These are phyloP conservation scores for Chaetomium strumarium DNA, from an alignment of 2,329 filamentous ascomycete species.

Conservation along the genomic window DNA sequence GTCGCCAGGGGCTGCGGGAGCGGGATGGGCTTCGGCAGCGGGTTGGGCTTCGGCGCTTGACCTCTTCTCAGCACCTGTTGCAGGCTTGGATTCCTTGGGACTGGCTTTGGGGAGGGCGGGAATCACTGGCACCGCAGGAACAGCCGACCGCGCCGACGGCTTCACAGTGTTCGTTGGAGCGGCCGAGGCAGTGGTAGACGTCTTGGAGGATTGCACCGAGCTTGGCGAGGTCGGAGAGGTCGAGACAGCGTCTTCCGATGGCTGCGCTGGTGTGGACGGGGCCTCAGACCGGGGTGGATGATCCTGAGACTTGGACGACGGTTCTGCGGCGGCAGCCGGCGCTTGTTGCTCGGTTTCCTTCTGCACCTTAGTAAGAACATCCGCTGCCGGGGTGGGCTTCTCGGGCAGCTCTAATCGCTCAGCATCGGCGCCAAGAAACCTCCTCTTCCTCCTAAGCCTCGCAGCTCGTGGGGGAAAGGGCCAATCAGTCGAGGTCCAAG, in stretches of 20 bases:
- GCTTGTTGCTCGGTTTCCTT: constrained; percentile 8
- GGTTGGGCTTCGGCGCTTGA: constrained; percentile 22
- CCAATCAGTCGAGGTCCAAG: constrained; percentile 48
- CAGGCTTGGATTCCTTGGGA: constrained; percentile 28
- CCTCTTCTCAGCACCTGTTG: constrained; percentile 20
- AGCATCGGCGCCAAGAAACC: constrained; percentile 32
- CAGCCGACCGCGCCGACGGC: constrained; percentile 31
- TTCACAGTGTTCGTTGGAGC: constrained; percentile 29
- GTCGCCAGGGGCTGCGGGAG: constrained; percentile 13
- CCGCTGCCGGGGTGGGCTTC: constrained; percentile 21
- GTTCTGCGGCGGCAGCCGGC: constrained; percentile 17
- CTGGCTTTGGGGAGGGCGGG: constrained; percentile 41
- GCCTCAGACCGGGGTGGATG: constrained; percentile 27
- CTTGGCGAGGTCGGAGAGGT: constrained; percentile 34
- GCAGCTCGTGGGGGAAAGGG: constrained; percentile 42
- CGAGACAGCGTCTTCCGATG: constrained; percentile 30
- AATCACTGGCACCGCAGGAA: constrained; percentile 43
- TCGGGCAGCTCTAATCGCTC: constrained; percentile 38
- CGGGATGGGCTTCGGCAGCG: constrained; percentile 23
- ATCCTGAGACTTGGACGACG: constrained; percentile 12
- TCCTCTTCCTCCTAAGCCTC: constrained; percentile 39
- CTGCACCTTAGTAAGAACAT: constrained; percentile 25
- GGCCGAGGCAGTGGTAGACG: constrained; percentile 22
- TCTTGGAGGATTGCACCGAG: constrained; percentile 26
- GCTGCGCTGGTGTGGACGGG: constrained; percentile 28